A percentile compares a stretch with the other conserved stretches of the same genome.
Conservation (phyloP, 2,329 filamentous ascomycete species). For the Talaromyces rugulosus region DNA sequence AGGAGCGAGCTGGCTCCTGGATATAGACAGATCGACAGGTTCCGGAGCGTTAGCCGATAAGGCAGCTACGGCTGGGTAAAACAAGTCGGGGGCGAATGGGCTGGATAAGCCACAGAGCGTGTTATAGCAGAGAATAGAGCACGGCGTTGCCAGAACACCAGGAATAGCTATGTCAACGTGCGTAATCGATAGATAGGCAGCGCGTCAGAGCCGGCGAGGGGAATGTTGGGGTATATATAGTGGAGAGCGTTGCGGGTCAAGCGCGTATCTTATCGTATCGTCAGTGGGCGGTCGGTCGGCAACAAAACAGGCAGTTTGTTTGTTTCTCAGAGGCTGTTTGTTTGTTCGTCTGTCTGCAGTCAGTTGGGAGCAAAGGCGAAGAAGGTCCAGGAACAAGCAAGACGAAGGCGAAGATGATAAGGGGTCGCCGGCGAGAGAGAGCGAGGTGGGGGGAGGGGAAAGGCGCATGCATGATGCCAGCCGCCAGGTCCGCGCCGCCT, state of each 20-base stretch:
- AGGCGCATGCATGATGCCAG: not conserved
- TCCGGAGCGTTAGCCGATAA: not conserved
- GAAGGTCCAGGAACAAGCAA: not conserved
- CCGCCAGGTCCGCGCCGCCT: slow-evolving; percentile 5
- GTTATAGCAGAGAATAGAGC: not conserved
- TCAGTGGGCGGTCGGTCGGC: not conserved
- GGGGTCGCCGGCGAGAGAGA: not conserved
- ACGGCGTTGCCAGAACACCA: slow-evolving; percentile 10
- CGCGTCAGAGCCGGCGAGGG: not conserved
- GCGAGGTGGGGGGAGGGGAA: not conserved
- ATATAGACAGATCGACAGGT: not conserved
- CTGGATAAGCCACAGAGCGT: not conserved
- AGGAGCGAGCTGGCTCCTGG: not conserved
- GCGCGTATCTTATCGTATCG: not conserved
- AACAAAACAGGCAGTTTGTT: not conserved
- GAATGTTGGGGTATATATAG: not conserved
- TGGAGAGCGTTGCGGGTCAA: not conserved
- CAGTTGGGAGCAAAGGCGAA: not conserved
- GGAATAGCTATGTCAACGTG: not conserved
- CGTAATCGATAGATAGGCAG: not conserved
- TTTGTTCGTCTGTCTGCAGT: not conserved
- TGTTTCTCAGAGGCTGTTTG: not conserved
- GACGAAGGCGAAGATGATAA: not conserved
- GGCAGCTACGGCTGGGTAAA: not conserved
- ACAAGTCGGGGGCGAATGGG: not conserved